Evolutionary conservation across 2,329 filamentous ascomycete species (phyloP), one percentile per base, ranked within the genome.

Genomic region (Neurospora crassa): DNA sequence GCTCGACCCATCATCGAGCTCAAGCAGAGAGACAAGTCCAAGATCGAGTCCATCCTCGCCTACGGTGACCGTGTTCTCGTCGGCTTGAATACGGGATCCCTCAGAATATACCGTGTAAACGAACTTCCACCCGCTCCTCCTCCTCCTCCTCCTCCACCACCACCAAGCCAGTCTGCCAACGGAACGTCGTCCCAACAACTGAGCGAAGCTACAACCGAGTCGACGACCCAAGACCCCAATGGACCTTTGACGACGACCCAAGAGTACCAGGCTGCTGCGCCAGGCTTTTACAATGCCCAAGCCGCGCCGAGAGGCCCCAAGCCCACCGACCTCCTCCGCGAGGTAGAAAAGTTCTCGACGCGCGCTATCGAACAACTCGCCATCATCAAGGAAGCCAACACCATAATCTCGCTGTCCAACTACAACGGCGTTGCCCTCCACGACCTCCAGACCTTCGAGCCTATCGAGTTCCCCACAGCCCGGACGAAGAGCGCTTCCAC

Each of bases 1-100:
- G 94, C 96, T 84, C 92, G 93, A 79, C 92, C 94, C 75, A 95
- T 99, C 81, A 92, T 98, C 86, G 96, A 99, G 92, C 91, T 99
- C 78, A 94, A 92, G 84, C 90, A 90, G 82, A 91, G 93, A 82
- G 95, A 98, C 88, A 97, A 96, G 85, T 96, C 93, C 75, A 96
- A 92, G 85, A 97, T 99, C 82, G 96, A 99, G 83, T 96, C 93
- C 68, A 93, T 99, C 76, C 87, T 98, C 68, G 93, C 95, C 73
- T 93, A 97, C 82, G 94, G 92, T 93, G 96, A 99, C 80, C 90
- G 94, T 74, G 87, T 99, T 43, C 88, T 99, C 70, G 94, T 97
- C 72, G 96, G 96, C 71, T 86, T 99, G 74, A 97, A 93, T 82
- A 96, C 91, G 47, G 96, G 96, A 77, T 90, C 88, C 73, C 87